Base-by-base conservation (phyloP, 345 rosid genomes). In the Arabidopsis thaliana region DNA sequence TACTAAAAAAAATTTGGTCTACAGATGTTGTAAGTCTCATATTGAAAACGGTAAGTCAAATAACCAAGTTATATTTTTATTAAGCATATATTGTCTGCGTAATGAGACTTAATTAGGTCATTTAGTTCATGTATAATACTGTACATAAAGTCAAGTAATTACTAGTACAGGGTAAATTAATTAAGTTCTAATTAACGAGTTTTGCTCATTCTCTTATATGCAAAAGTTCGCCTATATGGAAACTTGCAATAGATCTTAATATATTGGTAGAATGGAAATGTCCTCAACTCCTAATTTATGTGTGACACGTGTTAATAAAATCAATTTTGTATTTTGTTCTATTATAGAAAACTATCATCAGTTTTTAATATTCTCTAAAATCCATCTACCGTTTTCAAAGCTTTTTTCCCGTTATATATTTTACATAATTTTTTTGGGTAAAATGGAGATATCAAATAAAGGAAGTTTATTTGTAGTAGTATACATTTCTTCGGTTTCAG, bases 161-260 rank as follows among this genome's bases (percentile, higher is more conserved):
- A 49, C 20, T 59, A 59, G n/a, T 33, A 24, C 16, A 33, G 30
- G 30, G 20, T 16, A 16, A 16, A 16, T 28, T 14, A 32, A 13
- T 36, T 34, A 16, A 34, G n/a, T 59, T 33, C 8, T 58, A 58
- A 42, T 25, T 13, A 22, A 60, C 34, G 23, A 22, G n/a, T 9
- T 9, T 36, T 60, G n/a, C 2, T 60, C 28, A 38, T 42, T 42
- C 46, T 1, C 5, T 25, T 3, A 7, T 28, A 28, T 28, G 30
- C 3, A 63, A 28, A 32, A 33, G 2, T 65, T 33, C 9, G 44
- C 70, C 33, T 65, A 49, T 49, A 49, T 65, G 70, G 57, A 65
- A 34, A 49, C 70, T 16, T 20, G 12, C 22, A 34, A 28, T 3
- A 30, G 16, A 16, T 30, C 28, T n/a, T 14, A 8, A 30, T 40